These are phyloP conservation scores for Turritis glabra DNA, from an alignment of 345 rosid genomes.

Conservation along the genomic window DNA sequence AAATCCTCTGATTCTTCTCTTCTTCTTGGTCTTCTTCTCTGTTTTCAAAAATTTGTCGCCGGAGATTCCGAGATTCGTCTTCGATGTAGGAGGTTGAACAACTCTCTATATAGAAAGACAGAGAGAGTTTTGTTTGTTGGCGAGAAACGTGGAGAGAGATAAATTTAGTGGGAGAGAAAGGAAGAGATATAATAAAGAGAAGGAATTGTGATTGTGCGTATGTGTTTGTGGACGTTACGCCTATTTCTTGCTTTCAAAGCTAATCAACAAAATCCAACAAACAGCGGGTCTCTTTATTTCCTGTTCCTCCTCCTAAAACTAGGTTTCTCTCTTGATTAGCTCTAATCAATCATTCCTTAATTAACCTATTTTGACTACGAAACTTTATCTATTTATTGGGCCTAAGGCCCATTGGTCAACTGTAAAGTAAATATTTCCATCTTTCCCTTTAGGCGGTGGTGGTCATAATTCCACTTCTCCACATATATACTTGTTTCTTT, in stretches of 20 bases:
- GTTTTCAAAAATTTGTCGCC: constrained; percentile 3
- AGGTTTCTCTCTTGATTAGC: not conserved
- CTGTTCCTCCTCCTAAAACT: not conserved
- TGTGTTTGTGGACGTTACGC: constrained; percentile 18
- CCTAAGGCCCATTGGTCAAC: not conserved
- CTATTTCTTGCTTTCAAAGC: constrained; percentile 32
- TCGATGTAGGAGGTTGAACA: not conserved
- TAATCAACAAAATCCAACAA: constrained; percentile 5
- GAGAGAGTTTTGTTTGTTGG: constrained; percentile 26
- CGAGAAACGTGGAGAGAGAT: constrained; percentile 26
- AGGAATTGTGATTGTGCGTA: not conserved
- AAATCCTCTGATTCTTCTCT: not conserved
- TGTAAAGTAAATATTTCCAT: no score
- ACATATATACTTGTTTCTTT: no score
- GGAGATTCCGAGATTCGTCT: constrained; percentile 36
- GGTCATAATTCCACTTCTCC: not conserved
- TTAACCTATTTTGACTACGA: not conserved
- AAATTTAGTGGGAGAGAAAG: constrained; percentile 24
- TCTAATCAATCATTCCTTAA: not conserved
- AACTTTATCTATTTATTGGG: not conserved
- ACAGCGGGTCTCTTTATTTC: constrained; percentile 3
- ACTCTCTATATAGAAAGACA: not conserved
- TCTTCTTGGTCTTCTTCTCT: not conserved
- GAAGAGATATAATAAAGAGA: not conserved
- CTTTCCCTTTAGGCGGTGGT: not conserved